A percentile compares a stretch with the other conserved stretches of the same genome.
Evolutionary conservation across 306 rosid genomes (phyloP).

Genomic region (Corylus americana): DNA sequence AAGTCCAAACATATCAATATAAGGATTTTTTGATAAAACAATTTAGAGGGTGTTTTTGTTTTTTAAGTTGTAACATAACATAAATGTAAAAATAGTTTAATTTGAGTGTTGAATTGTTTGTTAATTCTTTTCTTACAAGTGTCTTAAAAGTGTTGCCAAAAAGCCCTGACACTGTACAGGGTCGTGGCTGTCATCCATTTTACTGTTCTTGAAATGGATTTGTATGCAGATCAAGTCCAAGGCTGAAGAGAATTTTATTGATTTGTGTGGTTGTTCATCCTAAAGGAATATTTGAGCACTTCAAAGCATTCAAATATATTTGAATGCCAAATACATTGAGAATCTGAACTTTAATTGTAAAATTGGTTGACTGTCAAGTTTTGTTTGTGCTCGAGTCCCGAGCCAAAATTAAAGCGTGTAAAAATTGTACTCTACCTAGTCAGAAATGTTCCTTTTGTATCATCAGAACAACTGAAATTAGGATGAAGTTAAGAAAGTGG

Average conservation of each 20-base stretch:
- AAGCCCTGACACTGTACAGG: not conserved
- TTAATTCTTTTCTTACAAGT: too few relatives aligned
- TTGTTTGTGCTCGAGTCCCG: not conserved
- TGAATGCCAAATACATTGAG: not conserved
- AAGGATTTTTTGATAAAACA: not conserved
- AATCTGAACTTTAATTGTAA: not conserved
- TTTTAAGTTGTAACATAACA: too few relatives aligned
- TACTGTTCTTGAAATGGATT: not conserved
- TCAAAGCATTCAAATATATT: not conserved
- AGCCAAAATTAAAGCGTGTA: not conserved
- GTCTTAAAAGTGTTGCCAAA: too few relatives aligned
- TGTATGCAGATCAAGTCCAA: not conserved
- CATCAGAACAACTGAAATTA: not conserved
- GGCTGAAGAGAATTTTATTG: not conserved
- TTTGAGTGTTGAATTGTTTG: too few relatives aligned
- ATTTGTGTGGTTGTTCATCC: not conserved
- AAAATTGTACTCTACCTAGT: not conserved
- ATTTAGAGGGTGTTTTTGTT: too few relatives aligned
- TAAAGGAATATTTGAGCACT: too few relatives aligned
- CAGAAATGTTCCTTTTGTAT: not conserved
- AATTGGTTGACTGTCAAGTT: not conserved
- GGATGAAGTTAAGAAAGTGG: not conserved
- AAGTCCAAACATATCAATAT: not conserved
- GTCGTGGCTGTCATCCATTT: not conserved
- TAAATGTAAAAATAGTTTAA: too few relatives aligned